These are phyloP conservation scores for Ceratonia siliqua DNA, from an alignment of 306 rosid genomes.

Conservation along the genomic window DNA sequence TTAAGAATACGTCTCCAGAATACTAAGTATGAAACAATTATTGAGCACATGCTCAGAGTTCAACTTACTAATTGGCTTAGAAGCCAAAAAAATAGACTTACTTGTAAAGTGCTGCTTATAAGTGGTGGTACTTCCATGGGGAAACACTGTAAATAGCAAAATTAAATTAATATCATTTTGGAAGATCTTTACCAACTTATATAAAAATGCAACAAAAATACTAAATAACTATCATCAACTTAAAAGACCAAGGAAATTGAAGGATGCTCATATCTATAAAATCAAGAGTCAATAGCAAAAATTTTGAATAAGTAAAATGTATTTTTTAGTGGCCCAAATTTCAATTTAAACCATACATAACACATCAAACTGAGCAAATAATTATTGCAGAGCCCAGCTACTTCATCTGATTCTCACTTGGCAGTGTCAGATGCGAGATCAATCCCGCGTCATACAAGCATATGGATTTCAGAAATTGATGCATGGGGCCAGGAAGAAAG, in stretches of 20 bases:
- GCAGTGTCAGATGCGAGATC: neutral
- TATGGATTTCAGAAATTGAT: neutral
- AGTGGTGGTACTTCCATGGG: slow-evolving; percentile 80
- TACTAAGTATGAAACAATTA: slow-evolving; percentile 9
- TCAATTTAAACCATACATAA: neutral
- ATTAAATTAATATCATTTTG: slow-evolving; percentile 2
- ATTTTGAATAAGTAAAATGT: neutral
- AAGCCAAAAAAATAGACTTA: slow-evolving; percentile 46
- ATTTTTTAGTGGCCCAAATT: neutral
- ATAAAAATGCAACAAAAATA: neutral
- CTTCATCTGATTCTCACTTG: neutral
- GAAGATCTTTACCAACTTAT: neutral
- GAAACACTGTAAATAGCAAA: slow-evolving; percentile 70
- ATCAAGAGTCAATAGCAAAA: neutral
- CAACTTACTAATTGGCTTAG: neutral
- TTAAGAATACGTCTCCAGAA: slow-evolving; percentile 23
- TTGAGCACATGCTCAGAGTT: neutral
- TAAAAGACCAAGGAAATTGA: neutral
- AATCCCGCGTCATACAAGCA: neutral
- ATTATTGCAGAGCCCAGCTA: neutral
- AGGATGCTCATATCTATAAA: slow-evolving; percentile 9
- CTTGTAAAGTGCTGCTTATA: slow-evolving; percentile 86
- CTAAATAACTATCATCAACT: slow-evolving; percentile 13
- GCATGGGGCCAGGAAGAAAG: neutral
- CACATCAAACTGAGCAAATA: neutral